A percentile compares a stretch with the other conserved stretches of the same genome.
Conservation (phyloP, 345 rosid species). For the Boechera retrofracta region DNA sequence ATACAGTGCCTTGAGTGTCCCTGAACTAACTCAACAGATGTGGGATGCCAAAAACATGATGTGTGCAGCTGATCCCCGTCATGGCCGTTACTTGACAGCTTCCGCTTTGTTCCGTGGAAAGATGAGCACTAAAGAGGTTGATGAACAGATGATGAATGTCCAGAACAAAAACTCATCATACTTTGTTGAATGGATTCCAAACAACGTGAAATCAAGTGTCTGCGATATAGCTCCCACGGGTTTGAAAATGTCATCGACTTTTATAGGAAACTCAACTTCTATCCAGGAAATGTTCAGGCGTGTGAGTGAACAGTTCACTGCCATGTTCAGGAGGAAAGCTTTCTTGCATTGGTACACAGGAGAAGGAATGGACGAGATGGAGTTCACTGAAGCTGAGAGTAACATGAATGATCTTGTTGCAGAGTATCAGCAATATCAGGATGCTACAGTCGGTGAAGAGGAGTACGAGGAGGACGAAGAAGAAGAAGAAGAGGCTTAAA, state of each 20-base stretch:
- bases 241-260: conserved; percentile 43
- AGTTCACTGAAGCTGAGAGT: conserved; percentile 46
- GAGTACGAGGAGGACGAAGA: conserved; percentile 43
- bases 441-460: conserved; percentile 47
- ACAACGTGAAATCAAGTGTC: conserved; percentile 49
- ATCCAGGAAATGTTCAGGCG: conserved; percentile 48
- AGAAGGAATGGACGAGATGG: conserved; percentile 48
- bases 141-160: conserved; percentile 48
- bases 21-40: conserved; percentile 52
- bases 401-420: conserved; percentile 50
- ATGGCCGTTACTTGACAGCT: conserved; percentile 51
- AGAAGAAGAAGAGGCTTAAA: conserved; percentile 43
- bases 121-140: conserved; percentile 50
- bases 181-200: conserved; percentile 49
- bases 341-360: conserved; percentile 48
- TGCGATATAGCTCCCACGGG: conserved; percentile 48
- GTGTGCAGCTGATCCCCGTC: conserved; percentile 54
- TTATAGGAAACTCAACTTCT: conserved; percentile 46
- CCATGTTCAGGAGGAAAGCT: conserved; percentile 47
- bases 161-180: conserved; percentile 47
- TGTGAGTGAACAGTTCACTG: conserved; percentile 46
- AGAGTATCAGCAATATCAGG: conserved; percentile 49
- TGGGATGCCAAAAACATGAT: conserved; percentile 55
- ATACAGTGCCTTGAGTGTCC: conserved; percentile 46
- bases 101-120: conserved; percentile 52